These are phyloP conservation scores for Stemphylium lycopersici DNA, from an alignment of 2,329 filamentous ascomycete genomes.

Conservation along the genomic window DNA sequence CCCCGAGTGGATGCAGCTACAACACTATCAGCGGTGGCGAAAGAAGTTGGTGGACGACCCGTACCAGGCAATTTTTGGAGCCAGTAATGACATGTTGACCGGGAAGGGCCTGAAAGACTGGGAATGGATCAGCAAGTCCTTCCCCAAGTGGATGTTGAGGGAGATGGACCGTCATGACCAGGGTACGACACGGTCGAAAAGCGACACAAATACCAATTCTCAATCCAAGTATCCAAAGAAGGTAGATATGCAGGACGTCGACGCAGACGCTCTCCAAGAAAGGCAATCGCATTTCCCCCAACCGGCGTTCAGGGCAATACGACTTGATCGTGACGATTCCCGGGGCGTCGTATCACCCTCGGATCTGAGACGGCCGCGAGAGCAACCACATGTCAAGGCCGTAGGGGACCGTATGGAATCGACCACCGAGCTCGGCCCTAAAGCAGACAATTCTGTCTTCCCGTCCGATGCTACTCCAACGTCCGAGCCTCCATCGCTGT, in stretches of 20 bases:
- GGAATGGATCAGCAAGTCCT: constrained; percentile 37
- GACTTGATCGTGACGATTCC: constrained; percentile 24
- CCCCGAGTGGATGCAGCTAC: constrained; percentile 39
- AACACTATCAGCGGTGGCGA: constrained; percentile 38
- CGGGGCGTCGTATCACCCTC: constrained; percentile 40
- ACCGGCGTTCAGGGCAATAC: constrained; percentile 19
- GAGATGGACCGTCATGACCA: constrained; percentile 28
- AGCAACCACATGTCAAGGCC: constrained; percentile 15
- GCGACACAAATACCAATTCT: background rate
- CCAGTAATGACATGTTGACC: constrained; percentile 43
- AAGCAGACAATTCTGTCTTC: background rate
- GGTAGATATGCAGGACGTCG: constrained; percentile 13
- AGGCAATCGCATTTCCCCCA: constrained; percentile 20
- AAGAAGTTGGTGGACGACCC: constrained; percentile 48
- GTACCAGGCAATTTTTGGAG: constrained; percentile 53
- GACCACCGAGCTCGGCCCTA: background rate
- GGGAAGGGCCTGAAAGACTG: constrained; percentile 41
- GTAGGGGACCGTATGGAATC: background rate
- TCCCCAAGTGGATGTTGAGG: constrained; percentile 42
- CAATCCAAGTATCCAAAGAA: constrained; percentile 21
- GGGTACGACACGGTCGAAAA: background rate
- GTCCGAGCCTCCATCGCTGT: background rate
- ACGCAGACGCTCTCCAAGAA: background rate
- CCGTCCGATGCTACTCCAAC: background rate
- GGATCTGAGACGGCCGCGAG: constrained; percentile 37